Evolutionary conservation across 495 filamentous ascomycete genomes (phyloP), one percentile per base, ranked within the genome.

Genomic region (Penicillium turbatum): DNA sequence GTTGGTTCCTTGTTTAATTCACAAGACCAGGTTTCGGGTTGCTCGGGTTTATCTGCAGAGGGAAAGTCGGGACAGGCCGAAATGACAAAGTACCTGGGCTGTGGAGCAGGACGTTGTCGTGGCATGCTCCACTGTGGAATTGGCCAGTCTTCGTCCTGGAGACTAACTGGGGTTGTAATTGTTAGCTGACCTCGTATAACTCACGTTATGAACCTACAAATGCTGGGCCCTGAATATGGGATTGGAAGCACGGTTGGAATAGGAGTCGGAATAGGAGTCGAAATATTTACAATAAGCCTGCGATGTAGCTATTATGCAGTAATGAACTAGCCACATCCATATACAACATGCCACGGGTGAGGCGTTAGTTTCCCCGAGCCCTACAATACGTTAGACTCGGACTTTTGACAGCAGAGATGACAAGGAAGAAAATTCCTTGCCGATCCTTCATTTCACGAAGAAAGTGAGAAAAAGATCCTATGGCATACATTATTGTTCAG

Each of bases 41-140:
- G 11, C 19, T 9, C 5, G 15, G 34, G 21, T 24, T 30, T 9
- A 24, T 24, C 24, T 41, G 26, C 37, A 41, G 21, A 24, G 21
- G 21, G 21, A 24, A 24, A 24, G 21, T 24, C 21, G 21, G 21
- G 21, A 24, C 48, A 26, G 21, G 16, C n/a, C 10, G 12, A 27
- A 41, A 51, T 10, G 6, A 38, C 37, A 15, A 32, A 51, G 48
- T 51, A 41, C 37, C 46, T 27, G 12, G 1, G 0, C 1, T 15
- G 48, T 51, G 48, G 37, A 51, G 15, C 17, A 9, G 21, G 12
- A 42, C 38, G 19, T 12, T 16, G 21, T 24, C 13, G 44, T 51
- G 49, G 48, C 48, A 10, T 30, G 31, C 49, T 51, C 49, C 49
- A 51, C 48, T 36, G 9, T 12, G 0, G 30, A 42, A 51, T 29